Conservation (phyloP, 1,284 basidiomycete genomes). For the Acaromyces ingoldii region DNA sequence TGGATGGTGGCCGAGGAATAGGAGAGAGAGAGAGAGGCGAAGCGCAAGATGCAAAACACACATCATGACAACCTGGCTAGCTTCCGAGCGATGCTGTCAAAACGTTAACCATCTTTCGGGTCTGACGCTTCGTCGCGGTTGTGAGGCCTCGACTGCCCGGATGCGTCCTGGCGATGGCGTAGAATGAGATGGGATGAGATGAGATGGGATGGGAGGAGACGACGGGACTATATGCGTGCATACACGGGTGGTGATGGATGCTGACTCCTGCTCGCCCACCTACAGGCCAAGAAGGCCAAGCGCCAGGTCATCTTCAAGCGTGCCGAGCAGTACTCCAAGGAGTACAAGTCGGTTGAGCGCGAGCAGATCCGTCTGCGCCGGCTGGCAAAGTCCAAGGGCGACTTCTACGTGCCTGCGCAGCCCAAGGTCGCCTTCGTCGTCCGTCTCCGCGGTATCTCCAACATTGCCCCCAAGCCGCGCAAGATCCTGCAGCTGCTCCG, state of each 20-base stretch:
- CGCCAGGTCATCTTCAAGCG: constrained; percentile 99
- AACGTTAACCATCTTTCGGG: constrained; percentile 52
- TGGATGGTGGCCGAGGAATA: not conserved
- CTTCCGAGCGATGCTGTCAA: constrained; percentile 44
- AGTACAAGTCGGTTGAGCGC: constrained; percentile 85
- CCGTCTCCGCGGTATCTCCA: constrained; percentile 89
- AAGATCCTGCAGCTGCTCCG: constrained; percentile 98
- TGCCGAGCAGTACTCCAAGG: constrained; percentile 96
- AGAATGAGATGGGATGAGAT: not conserved
- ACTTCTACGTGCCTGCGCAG: constrained; percentile 96
- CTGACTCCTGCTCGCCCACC: not conserved
- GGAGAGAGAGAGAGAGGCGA: not conserved
- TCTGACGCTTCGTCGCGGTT: too few species aligned
- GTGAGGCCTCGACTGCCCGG: too few species aligned
- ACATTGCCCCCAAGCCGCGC: constrained; percentile 97
- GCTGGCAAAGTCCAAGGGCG: constrained; percentile 81
- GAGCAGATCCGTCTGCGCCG: constrained; percentile 96
- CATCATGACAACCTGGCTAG: constrained; percentile 42
- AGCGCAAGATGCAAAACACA: constrained; percentile 5
- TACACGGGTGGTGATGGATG: not conserved
- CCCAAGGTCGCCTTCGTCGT: constrained; percentile 97
- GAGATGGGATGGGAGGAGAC: not conserved
- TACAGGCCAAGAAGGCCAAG: constrained; percentile 78
- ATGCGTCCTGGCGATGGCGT: not conserved
- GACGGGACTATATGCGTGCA: not conserved